A percentile compares a stretch with the other conserved stretches of the same genome.
Evolutionary conservation across 2,329 filamentous ascomycete species (phyloP).

Genomic region (Daldinia sp.): DNA sequence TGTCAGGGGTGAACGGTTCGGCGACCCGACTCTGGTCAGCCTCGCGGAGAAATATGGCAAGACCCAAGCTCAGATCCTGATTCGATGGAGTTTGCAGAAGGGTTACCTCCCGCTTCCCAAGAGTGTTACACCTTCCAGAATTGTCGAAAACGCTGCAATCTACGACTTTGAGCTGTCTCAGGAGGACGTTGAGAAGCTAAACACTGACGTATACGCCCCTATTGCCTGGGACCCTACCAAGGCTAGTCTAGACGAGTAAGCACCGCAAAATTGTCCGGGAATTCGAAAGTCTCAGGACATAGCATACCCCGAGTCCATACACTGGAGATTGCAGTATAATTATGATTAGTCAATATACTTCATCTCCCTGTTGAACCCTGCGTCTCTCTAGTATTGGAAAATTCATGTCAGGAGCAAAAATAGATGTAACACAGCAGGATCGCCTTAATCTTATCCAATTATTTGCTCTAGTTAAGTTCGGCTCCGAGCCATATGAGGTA

Average conservation of each 20-base stretch:
- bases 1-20: conserved; percentile 73
- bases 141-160: conserved; percentile 67
- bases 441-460: background rate
- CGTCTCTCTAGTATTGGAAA: background rate
- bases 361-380: background rate
- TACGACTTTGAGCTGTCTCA: conserved; percentile 64
- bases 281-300: background rate
- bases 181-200: conserved; percentile 60
- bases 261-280: conserved; percentile 9
- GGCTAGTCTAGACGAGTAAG: conserved; percentile 53
- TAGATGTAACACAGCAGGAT: background rate
- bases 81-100: conserved; percentile 85
- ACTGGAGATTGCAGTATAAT: background rate
- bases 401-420: background rate
- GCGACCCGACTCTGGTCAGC: conserved; percentile 69
- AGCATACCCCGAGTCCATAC: background rate
- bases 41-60: conserved; percentile 77
- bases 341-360: background rate
- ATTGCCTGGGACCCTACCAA: conserved; percentile 66
- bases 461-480: background rate
- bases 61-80: conserved; percentile 77
- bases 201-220: conserved; percentile 61
- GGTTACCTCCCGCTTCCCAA: conserved; percentile 77
- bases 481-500: background rate
- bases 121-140: conserved; percentile 73